Percentiles rank a stretch among this genome's conserved stretches.
Evolutionary conservation across 2,329 filamentous ascomycete species (phyloP).

Genomic region (Aspergillus sp.): DNA sequence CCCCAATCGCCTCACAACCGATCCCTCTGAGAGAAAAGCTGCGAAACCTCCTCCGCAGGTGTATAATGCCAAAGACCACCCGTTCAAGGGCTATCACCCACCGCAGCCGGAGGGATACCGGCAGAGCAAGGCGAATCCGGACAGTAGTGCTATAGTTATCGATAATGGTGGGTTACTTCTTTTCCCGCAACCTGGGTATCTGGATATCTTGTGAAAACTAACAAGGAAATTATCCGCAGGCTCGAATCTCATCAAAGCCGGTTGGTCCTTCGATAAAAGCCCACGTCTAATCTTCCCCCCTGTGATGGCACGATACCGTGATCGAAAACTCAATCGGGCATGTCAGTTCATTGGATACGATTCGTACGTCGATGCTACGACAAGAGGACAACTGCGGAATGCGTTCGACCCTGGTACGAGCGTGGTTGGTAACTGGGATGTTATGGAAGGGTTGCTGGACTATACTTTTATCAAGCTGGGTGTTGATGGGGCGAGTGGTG

Average conservation of each 20-base stretch:
- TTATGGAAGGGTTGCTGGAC: slow-evolving; percentile 89
- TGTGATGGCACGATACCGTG: slow-evolving; percentile 89
- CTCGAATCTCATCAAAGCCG: slow-evolving; percentile 80
- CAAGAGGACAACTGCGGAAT: slow-evolving; percentile 80
- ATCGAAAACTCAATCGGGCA: slow-evolving; percentile 85
- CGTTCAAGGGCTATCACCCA: slow-evolving; percentile 54
- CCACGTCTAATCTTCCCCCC: slow-evolving; percentile 77
- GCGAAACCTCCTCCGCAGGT: slow-evolving; percentile 50
- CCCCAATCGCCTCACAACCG: slow-evolving; percentile 33
- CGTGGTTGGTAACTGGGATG: slow-evolving; percentile 95
- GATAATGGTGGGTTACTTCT: slow-evolving; percentile 70
- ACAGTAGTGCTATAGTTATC: slow-evolving; percentile 78
- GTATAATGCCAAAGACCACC: slow-evolving; percentile 51
- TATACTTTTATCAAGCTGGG: slow-evolving; percentile 93
- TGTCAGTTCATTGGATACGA: slow-evolving; percentile 90
- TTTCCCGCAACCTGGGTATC: not conserved
- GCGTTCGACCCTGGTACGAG: slow-evolving; percentile 87
- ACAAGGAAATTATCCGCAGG: slow-evolving; percentile 46
- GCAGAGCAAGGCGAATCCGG: slow-evolving; percentile 54
- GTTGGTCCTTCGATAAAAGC: slow-evolving; percentile 87
- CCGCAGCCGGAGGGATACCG: slow-evolving; percentile 63
- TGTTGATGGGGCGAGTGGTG: slow-evolving; percentile 64
- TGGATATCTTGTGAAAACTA: not conserved
- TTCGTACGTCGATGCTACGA: slow-evolving; percentile 90
- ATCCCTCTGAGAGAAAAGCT: slow-evolving; percentile 41